Conservation (phyloP, 176 grass and related monocot genomes). For the Alopecurus myosuroides region DNA sequence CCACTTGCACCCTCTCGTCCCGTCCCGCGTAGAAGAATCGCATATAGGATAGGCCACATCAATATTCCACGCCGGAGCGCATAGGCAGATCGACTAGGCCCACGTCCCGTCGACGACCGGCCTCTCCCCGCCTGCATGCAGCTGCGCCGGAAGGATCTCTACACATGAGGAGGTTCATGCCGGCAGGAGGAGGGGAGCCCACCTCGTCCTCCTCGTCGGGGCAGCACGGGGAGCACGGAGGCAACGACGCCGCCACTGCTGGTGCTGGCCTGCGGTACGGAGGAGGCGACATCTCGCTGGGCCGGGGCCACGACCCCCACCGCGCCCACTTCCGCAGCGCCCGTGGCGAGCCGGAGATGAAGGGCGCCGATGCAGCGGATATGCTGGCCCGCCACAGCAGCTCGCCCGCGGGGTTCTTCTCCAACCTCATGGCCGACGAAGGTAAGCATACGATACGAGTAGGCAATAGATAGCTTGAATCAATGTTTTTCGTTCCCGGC, state of each 20-base stretch:
- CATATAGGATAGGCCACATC: neutral
- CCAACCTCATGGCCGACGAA: constrained; percentile 56
- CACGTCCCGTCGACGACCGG: neutral
- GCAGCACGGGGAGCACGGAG: constrained; percentile 2
- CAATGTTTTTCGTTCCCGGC: neutral
- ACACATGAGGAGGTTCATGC: constrained; percentile 56
- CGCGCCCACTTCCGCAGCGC: neutral
- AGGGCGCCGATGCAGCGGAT: constrained; percentile 29
- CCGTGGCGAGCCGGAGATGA: neutral
- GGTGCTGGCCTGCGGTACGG: constrained; percentile 20
- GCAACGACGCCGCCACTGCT: neutral
- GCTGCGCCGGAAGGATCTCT: neutral
- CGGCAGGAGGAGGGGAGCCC: constrained; percentile 29
- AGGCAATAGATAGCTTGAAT: no score
- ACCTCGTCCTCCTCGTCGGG: constrained; percentile 43
- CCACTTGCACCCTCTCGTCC: constrained; percentile 21
- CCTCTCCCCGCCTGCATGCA: neutral
- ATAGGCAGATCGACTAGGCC: neutral
- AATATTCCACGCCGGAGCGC: neutral
- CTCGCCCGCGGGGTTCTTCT: constrained; percentile 84
- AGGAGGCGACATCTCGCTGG: constrained; percentile 33
- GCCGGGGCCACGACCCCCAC: neutral
- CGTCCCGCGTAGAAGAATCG: neutral
- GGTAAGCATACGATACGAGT: no score
- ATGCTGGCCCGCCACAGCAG: constrained; percentile 67